A percentile compares a stretch with the other conserved stretches of the same genome.
These are phyloP conservation scores for Talaromyces piceae DNA, from an alignment of 2,329 filamentous ascomycete genomes.

Conservation along the genomic window DNA sequence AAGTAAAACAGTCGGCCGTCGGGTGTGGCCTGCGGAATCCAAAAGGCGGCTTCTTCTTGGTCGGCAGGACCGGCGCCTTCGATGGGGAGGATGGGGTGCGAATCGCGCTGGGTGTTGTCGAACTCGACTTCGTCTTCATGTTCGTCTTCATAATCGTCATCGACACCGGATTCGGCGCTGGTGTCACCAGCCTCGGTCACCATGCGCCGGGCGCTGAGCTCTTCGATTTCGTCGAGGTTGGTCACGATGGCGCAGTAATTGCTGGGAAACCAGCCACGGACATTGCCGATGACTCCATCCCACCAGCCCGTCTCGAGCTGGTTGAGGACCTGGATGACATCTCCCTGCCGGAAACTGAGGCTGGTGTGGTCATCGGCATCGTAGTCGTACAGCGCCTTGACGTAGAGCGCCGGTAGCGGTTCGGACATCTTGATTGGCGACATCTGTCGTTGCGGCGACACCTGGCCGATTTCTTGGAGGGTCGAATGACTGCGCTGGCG, in stretches of 20 bases:
- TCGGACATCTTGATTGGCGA: conserved; percentile 31
- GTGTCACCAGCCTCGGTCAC: conserved; percentile 42
- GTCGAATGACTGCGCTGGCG: conserved; percentile 26
- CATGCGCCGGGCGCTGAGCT: conserved; percentile 48
- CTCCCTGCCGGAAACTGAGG: conserved; percentile 91
- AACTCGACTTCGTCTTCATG: conserved; percentile 62
- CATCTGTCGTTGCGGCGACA: conserved; percentile 19
- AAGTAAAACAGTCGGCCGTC: conserved; percentile 95
- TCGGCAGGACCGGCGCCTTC: conserved; percentile 58
- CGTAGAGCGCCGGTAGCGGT: conserved; percentile 58
- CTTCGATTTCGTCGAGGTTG: conserved; percentile 64
- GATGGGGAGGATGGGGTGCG: conserved; percentile 55
- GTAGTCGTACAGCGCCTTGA: conserved; percentile 95
- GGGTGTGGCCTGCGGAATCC: conserved; percentile 94
- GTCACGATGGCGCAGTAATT: conserved; percentile 92
- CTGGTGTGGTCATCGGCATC: conserved; percentile 95
- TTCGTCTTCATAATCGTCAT: conserved; percentile 58
- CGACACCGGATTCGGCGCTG: conserved; percentile 43
- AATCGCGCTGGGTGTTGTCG: conserved; percentile 54
- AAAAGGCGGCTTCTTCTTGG: conserved; percentile 87
- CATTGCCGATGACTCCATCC: conserved; percentile 96
- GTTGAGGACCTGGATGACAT: conserved; percentile 97
- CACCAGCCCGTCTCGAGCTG: conserved; percentile 98
- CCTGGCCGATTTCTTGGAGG: conserved; percentile 15
- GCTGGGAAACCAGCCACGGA: conserved; percentile 97